phyloP scores from a whole-genome alignment of 768 basidiomycete genomes.

The Suillus alpinus region DNA sequence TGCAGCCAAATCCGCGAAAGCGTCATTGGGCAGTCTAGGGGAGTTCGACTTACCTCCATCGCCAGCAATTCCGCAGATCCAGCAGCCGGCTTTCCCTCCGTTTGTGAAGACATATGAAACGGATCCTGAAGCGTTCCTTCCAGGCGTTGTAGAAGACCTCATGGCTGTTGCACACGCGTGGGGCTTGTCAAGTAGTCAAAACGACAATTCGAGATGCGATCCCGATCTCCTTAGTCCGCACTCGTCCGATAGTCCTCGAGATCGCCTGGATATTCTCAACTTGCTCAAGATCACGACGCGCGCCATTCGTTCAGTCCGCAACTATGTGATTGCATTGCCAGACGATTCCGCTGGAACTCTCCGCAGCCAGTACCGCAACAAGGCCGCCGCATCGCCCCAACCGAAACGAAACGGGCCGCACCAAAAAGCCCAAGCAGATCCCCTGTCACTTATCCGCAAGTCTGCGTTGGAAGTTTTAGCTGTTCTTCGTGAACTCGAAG shows the following conservation, averaged over 20 bases:
- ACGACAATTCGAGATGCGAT: conserved; percentile 11
- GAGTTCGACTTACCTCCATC: conserved; percentile 71
- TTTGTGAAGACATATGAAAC: conserved; percentile 66
- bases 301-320: conserved; percentile 78
- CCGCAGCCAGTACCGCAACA: conserved; percentile 57
- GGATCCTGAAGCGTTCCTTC: conserved; percentile 75
- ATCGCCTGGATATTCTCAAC: conserved; percentile 58
- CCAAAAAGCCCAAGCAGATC: conserved; percentile 45
- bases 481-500: conserved; percentile 77
- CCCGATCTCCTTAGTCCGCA: conserved; percentile 20
- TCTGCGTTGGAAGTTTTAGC: conserved; percentile 83
- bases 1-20: conserved; percentile 37
- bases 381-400: conserved; percentile 33
- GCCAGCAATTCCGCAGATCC: conserved; percentile 50
- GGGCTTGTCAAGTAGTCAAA: conserved; percentile 37
- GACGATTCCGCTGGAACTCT: conserved; percentile 63
- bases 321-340: conserved; percentile 79
- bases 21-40: conserved; percentile 40
- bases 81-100: conserved; percentile 45
- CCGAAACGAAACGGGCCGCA: conserved; percentile 35
- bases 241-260: conserved; percentile 6
- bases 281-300: conserved; percentile 77
- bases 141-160: conserved; percentile 76
- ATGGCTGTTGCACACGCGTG: conserved; percentile 60
- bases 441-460: conserved; percentile 66